These are phyloP conservation scores for Catenaria anguillulae DNA, from an alignment of 371 early-diverging fungal genomes.

Conservation along the genomic window DNA sequence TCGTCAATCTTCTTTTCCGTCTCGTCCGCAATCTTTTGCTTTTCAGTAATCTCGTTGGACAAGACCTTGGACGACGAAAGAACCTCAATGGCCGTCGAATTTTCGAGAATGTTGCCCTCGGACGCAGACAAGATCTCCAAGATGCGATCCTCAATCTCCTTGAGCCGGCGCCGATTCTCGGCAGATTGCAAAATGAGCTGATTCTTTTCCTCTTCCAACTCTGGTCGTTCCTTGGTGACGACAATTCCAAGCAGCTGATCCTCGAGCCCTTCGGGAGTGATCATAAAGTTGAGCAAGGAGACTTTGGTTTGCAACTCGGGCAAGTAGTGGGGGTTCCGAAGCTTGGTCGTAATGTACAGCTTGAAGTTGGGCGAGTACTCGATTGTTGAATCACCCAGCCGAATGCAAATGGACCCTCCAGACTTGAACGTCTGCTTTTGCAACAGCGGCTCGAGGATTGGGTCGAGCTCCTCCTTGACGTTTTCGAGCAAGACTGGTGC, in stretches of 20 bases:
- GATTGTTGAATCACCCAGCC: conserved; percentile 37
- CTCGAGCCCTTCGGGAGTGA: conserved; percentile 38
- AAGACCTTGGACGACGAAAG: conserved; percentile 39
- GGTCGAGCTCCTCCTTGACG: conserved; percentile 36
- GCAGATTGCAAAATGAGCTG: conserved; percentile 36
- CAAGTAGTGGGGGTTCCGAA: conserved; percentile 41
- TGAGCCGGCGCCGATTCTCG: conserved; percentile 36
- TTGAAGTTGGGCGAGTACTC: conserved; percentile 39
- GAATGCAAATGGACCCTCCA: conserved; percentile 35
- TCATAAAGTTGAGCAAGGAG: conserved; percentile 40
- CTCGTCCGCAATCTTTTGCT: conserved; percentile 34
- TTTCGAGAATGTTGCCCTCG: conserved; percentile 42
- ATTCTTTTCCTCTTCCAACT: conserved; percentile 40
- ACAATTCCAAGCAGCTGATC: conserved; percentile 42
- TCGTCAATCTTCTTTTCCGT: conserved; percentile 41
- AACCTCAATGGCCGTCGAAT: conserved; percentile 40
- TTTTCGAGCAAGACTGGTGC: conserved; percentile 39
- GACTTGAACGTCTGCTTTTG: conserved; percentile 34
- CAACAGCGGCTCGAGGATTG: conserved; percentile 37
- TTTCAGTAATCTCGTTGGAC: conserved; percentile 26
- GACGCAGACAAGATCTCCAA: conserved; percentile 38
- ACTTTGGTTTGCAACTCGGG: conserved; percentile 40
- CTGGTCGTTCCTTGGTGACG: conserved; percentile 40
- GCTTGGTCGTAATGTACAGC: conserved; percentile 41
- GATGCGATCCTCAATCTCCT: conserved; percentile 45